Evolutionary conservation across 2,329 filamentous ascomycete species (phyloP).

Genomic region (Colletotrichum simmondsii): DNA sequence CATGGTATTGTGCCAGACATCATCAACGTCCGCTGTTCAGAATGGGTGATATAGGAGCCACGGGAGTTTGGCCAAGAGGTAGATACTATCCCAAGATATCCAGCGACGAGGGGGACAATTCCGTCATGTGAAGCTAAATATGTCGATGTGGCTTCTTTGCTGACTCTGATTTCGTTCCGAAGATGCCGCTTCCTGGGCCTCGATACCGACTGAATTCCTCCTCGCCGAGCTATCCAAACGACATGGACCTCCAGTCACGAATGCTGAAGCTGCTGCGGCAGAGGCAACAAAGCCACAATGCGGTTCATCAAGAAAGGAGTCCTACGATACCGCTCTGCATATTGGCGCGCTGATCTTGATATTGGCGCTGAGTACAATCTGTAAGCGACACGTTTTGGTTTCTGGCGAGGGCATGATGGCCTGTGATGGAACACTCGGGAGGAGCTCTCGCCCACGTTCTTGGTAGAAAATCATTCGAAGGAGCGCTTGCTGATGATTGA

Average conservation of each 20-base stretch:
- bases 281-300: conserved; percentile 59
- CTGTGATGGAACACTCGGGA: not conserved
- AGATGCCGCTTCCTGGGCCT: conserved; percentile 55
- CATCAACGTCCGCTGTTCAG: conserved; percentile 25
- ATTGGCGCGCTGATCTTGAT: conserved; percentile 76
- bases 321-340: conserved; percentile 75
- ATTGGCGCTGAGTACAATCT: conserved; percentile 67
- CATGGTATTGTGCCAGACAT: conserved; percentile 29
- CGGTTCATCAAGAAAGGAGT: conserved; percentile 61
- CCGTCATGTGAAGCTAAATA: not conserved
- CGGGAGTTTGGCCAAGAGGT: conserved; percentile 28
- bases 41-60: conserved; percentile 31
- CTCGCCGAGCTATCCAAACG: conserved; percentile 64
- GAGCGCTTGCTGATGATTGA: not conserved
- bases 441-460: not conserved
- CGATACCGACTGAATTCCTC: conserved; percentile 62
- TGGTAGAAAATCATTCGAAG: not conserved
- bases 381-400: conserved; percentile 47
- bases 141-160: not conserved
- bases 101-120: not conserved
- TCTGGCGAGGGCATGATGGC: not conserved
- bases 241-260: conserved; percentile 42
- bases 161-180: not conserved
- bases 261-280: conserved; percentile 35
- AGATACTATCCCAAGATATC: not conserved